Evolutionary conservation across 768 basidiomycete species (phyloP).

Genomic region (Agrocybe pediades): DNA sequence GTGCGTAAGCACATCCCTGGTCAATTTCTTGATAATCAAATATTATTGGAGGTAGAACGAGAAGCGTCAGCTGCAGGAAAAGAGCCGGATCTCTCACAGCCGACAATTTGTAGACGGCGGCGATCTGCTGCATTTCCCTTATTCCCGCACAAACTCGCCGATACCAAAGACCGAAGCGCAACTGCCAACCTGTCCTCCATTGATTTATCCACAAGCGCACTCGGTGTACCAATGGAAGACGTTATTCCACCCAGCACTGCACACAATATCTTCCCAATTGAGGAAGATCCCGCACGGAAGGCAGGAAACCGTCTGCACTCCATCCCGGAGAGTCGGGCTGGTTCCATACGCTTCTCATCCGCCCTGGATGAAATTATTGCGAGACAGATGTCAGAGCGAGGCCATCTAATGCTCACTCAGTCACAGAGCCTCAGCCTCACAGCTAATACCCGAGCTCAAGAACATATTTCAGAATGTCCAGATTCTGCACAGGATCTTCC

Average conservation of each 20-base stretch:
- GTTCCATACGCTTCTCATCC: not conserved
- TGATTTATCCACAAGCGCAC: too few relatives aligned
- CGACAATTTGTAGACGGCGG: not conserved
- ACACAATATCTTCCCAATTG: too few relatives aligned
- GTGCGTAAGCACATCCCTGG: too few relatives aligned
- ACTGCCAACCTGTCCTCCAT: too few relatives aligned
- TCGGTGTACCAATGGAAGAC: too few relatives aligned
- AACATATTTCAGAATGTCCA: not conserved
- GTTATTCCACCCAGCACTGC: too few relatives aligned
- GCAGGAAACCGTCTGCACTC: not conserved
- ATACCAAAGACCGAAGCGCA: not conserved
- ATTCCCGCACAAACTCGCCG: not conserved
- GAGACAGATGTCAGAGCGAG: not conserved
- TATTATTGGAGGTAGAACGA: too few relatives aligned
- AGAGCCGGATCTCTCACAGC: too few relatives aligned
- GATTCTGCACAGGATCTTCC: not conserved
- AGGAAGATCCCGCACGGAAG: not conserved
- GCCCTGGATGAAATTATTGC: not conserved
- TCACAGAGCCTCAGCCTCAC: not conserved
- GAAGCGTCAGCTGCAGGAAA: too few relatives aligned
- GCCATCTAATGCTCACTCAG: not conserved
- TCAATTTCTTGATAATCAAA: too few relatives aligned
- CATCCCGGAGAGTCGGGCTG: not conserved
- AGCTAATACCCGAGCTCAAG: too few relatives aligned
- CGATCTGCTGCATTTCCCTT: conserved; percentile 1